Evolutionary conservation across 441 rosid genomes (phyloP).

Genomic region (Sinapis alba): DNA sequence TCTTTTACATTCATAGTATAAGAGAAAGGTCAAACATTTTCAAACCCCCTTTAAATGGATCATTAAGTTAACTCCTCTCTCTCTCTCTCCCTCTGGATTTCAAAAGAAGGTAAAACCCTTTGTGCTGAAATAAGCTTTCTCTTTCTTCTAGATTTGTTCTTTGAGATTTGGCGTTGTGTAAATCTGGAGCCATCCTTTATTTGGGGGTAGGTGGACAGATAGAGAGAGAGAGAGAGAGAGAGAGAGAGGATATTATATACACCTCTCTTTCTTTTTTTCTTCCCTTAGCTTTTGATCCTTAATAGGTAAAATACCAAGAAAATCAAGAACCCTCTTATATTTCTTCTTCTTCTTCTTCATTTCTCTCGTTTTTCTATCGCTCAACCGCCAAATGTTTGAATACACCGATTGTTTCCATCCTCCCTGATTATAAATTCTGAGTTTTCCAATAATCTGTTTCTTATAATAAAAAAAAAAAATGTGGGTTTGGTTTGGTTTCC

Average conservation of each 20-base stretch:
- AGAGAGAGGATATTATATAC: slow-evolving; percentile 14
- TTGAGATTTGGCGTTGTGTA: slow-evolving; percentile 26
- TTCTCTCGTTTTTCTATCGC: background rate
- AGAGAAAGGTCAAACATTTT: slow-evolving; percentile 26
- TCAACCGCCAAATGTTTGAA: slow-evolving; percentile 27
- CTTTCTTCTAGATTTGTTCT: slow-evolving; percentile 30
- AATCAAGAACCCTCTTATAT: background rate
- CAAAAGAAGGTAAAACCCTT: slow-evolving; percentile 22
- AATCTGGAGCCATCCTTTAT: slow-evolving; percentile 30
- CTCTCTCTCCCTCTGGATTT: slow-evolving; percentile 24
- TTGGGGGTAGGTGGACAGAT: background rate
- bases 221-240: background rate
- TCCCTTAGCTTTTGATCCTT: slow-evolving; percentile 31
- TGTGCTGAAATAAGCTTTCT: slow-evolving; percentile 24
- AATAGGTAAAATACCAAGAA: slow-evolving; percentile 25
- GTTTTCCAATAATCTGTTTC: background rate
- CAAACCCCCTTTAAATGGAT: slow-evolving; percentile 37
- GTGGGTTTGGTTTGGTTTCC: slow-evolving; percentile 30
- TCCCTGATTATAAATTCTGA: slow-evolving; percentile 19
- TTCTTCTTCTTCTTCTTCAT: background rate
- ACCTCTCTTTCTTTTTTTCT: slow-evolving; percentile 33
- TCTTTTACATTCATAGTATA: background rate
- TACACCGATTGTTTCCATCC: slow-evolving; percentile 33
- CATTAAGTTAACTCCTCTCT: slow-evolving; percentile 26
- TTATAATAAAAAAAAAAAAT: background rate